Base-by-base conservation (phyloP, 768 basidiomycete species). In the Mycena vitilis region DNA sequence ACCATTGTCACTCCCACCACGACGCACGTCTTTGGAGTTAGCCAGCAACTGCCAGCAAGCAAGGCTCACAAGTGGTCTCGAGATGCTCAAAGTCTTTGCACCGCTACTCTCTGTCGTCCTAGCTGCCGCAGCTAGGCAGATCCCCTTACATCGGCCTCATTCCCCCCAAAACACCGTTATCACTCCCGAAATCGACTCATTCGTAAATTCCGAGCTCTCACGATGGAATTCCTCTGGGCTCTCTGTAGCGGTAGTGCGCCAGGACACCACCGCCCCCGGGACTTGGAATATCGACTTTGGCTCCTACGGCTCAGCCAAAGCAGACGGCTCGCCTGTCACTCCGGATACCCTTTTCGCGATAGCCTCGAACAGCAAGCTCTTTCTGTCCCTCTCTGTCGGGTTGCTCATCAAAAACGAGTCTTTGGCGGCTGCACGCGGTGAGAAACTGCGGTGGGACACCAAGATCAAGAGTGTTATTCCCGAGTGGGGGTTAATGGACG, bases 311-410 rank as follows among this genome's bases (percentile, higher is more conserved):
- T 66, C 74, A 18, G 82, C 81, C 12, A 70, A 77, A 7, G 78
- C 68, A 0, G 77, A 80, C 38, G 79, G 78, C 1, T 65, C 78
- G 0, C 81, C 80, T 9, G 75, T 84, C 2, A 83, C 81, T 1
- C 82, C 82, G 0, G 82, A 84, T 65, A 81, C 84, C 1, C 60
- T 85, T 6, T 84, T 83, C 60, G 81, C 81, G 6, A 83, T 85
- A 63, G 83, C 83, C 22, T 84, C 82, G 0, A 82, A 84, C 72
- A 81, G 78, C 77, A 84, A 84, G 70, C 75, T 83, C 2, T 83
- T 84, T 60, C 73, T 81, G 3, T 74, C 83, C 2, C 63, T 80
- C 23, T 80, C 81, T 0, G 77, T 81, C 0, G 83, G 84, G 0
- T 74, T 85, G 0, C 74, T 85, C 18, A 77, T 83, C 23, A 74